Evolutionary conservation across 1,284 basidiomycete genomes (phyloP).

Genomic region (Termitomyces sp.): DNA sequence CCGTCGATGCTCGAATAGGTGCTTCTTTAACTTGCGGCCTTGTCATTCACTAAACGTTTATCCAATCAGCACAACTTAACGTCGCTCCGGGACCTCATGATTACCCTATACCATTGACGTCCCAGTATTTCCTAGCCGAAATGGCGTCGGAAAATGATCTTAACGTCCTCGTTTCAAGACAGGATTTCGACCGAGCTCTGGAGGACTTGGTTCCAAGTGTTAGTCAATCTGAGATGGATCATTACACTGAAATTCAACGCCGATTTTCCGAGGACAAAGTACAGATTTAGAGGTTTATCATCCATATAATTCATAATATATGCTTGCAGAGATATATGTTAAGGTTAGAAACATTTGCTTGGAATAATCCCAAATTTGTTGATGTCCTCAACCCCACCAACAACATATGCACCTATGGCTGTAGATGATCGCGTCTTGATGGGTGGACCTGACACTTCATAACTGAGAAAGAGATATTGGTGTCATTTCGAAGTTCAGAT

Average conservation of each 20-base stretch:
- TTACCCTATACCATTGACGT: constrained; percentile 74
- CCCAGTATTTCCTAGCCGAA: constrained; percentile 91
- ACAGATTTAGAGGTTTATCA: constrained; percentile 4
- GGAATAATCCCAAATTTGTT: constrained; percentile 50
- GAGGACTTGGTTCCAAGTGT: constrained; percentile 82
- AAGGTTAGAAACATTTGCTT: constrained; percentile 45
- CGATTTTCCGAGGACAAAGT: constrained; percentile 49
- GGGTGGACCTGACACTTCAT: constrained; percentile 44
- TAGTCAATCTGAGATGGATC: constrained; percentile 83
- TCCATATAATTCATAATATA: not conserved
- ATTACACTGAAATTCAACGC: constrained; percentile 75
- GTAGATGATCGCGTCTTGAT: constrained; percentile 39
- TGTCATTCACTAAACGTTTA: not conserved
- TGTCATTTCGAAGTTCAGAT: not conserved
- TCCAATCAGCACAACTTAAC: constrained; percentile 47
- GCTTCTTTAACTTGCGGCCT: constrained; percentile 7
- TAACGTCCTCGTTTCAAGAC: constrained; percentile 66
- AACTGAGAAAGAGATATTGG: constrained; percentile 24
- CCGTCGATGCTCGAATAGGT: constrained; percentile 73
- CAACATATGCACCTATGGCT: constrained; percentile 45
- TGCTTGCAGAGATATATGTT: not conserved
- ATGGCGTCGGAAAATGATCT: constrained; percentile 74
- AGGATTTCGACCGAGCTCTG: constrained; percentile 79
- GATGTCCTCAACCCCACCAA: constrained; percentile 46
- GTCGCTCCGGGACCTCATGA: constrained; percentile 30